Conservation (phyloP, 805 yeast species). For the Scheffersomyces stipitis region DNA sequence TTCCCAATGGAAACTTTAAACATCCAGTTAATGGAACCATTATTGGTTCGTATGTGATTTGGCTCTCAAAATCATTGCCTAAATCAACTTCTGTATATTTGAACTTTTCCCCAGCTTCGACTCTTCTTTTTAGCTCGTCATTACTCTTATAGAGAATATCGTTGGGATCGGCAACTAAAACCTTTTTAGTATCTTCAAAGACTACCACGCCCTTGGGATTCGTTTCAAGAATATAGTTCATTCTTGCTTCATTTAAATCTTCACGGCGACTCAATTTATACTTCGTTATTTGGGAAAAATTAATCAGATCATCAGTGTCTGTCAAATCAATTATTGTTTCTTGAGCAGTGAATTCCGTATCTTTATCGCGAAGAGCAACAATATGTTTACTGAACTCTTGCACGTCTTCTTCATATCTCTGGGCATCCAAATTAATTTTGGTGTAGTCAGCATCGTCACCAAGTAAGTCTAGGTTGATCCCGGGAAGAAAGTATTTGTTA, state of each 20-base stretch:
- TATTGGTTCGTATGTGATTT: slow-evolving; percentile 1
- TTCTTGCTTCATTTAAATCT: slow-evolving; percentile 8
- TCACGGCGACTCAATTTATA: neutral
- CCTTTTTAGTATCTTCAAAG: slow-evolving; percentile 17
- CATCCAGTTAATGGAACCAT: slow-evolving; percentile 16
- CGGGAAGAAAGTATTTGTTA: too few species aligned
- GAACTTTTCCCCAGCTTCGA: slow-evolving; percentile 1
- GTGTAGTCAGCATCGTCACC: neutral
- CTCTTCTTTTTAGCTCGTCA: neutral
- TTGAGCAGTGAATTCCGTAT: neutral
- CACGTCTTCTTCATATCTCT: neutral
- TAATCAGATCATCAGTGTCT: neutral
- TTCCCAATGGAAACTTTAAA: neutral
- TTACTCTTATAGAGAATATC: slow-evolving; percentile 2
- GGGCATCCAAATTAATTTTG: neutral
- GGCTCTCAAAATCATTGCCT: neutral
- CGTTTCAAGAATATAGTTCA: slow-evolving; percentile 10
- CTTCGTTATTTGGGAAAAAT: neutral
- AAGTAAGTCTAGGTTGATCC: neutral
- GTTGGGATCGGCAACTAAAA: slow-evolving; percentile 12
- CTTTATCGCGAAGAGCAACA: too few species aligned
- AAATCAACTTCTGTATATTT: slow-evolving; percentile 3
- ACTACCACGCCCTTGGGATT: slow-evolving; percentile 11
- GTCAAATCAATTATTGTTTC: neutral
- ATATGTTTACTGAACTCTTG: too few species aligned